Percentiles rank a stretch among this genome's conserved stretches.
Conservation (phyloP, 768 basidiomycete genomes). For the Leccinum truebloodii region DNA sequence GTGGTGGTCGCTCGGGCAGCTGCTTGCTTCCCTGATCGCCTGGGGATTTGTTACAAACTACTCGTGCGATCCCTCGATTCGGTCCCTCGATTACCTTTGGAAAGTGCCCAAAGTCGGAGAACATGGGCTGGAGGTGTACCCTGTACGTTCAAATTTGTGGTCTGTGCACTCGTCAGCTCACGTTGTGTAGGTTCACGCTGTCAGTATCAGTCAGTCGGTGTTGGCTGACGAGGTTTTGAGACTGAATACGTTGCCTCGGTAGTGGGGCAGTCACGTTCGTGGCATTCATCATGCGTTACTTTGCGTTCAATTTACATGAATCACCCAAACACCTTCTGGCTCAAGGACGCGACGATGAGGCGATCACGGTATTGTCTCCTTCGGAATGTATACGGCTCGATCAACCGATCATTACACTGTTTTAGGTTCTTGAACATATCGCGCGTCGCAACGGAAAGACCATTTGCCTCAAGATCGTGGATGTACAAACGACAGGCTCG, state of each 20-base stretch:
- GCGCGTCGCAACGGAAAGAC: constrained; percentile 48
- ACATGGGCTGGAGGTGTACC: constrained; percentile 64
- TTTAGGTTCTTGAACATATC: constrained; percentile 48
- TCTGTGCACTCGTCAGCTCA: not conserved
- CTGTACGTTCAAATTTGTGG: constrained; percentile 31
- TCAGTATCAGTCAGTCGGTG: constrained; percentile 21
- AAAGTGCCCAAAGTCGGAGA: constrained; percentile 48
- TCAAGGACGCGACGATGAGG: constrained; percentile 57
- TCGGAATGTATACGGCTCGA: not conserved
- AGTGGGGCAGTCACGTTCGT: constrained; percentile 51
- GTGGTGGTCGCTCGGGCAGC: constrained; percentile 55
- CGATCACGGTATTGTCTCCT: constrained; percentile 40
- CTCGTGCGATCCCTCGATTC: constrained; percentile 42
- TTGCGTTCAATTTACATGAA: constrained; percentile 60
- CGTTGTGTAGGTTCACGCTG: constrained; percentile 38
- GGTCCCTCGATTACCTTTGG: constrained; percentile 18
- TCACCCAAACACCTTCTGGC: constrained; percentile 61
- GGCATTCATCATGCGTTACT: constrained; percentile 55
- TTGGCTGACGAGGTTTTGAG: not conserved
- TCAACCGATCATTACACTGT: not conserved
- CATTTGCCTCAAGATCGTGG: constrained; percentile 46
- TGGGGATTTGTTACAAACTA: constrained; percentile 59
- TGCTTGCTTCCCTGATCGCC: constrained; percentile 50
- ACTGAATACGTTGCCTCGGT: constrained; percentile 4
- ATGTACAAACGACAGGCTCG: constrained; percentile 34